Conservation (phyloP, 306 rosid genomes). For the Hippophae rhamnoides region DNA sequence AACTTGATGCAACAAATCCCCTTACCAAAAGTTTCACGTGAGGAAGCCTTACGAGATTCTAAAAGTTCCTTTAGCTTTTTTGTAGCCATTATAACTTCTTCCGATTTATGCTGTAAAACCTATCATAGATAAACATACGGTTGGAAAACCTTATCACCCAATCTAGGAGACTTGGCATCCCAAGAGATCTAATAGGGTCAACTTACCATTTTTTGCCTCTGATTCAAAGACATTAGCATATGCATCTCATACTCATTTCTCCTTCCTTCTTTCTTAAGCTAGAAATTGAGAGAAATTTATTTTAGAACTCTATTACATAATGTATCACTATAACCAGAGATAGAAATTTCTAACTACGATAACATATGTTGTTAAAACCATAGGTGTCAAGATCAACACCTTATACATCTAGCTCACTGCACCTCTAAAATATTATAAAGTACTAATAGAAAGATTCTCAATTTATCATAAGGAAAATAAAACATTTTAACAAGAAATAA, state of each 20-base stretch:
- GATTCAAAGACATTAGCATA: slow-evolving; percentile 82
- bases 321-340: not conserved
- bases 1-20: slow-evolving; percentile 7
- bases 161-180: too few species aligned
- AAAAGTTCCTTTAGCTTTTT: slow-evolving; percentile 84
- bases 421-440: not conserved
- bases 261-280: slow-evolving; percentile 97
- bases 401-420: too few species aligned
- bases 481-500: too few species aligned
- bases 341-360: too few species aligned
- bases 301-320: not conserved
- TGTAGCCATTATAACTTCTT: slow-evolving; percentile 86
- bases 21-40: slow-evolving; percentile 58
- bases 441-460: not conserved
- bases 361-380: too few species aligned
- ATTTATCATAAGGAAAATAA: not conserved
- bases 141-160: too few species aligned
- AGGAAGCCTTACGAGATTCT: slow-evolving; percentile 69
- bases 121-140: slow-evolving; percentile 5
- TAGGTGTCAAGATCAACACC: too few species aligned
- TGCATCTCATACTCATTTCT: slow-evolving; percentile 98
- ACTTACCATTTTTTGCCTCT: slow-evolving; percentile 87
- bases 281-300: slow-evolving; percentile 22
- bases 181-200: slow-evolving; percentile 1
- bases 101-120: slow-evolving; percentile 94